Base-by-base conservation (phyloP, 495 filamentous ascomycete genomes). In the Penicillium ucsense region DNA sequence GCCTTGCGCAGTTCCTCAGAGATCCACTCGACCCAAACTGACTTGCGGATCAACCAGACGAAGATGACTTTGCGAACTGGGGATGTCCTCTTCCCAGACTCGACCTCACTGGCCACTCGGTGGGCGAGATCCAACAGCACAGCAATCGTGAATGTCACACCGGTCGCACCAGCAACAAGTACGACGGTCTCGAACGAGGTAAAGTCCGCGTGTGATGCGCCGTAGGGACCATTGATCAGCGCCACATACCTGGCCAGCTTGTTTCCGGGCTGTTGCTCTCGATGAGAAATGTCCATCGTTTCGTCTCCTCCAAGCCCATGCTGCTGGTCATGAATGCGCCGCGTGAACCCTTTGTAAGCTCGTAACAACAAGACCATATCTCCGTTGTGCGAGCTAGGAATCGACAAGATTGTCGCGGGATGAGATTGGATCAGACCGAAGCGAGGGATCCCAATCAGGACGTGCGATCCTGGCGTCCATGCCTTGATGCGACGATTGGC, bases 371-470 rank as follows among this genome's bases (percentile, higher is more conserved):
- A 50, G 4, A 54, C 43, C 10, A 54, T 36, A n/a, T 54, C 47
- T 11, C 45, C 45, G n/a, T 46, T 39, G 32, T 54, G 51, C 12
- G 51, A 54, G 4, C 37, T 41, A 5, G 51, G 43, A 32, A 38
- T 46, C 1, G 51, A 54, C 4, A 54, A 9, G 20, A 54, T 49
- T 3, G 51, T 54, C 4, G 51, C 51, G 4, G 51, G 51, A 7
- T 54, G 51, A 8, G 51, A 49, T 36, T 54, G 51, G 32, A 41
- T 46, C 4, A 54, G 27, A 31, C 47, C 51, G 12, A 54, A 43
- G 4, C 20, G 39, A 3, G 51, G 51, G 39, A 54, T 46, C 0
- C 37, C 49, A 7, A 54, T 29, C 32, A 45, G 41, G 9, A 50
- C 43, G 39, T 54, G 47, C 20, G 43, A 43, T 11, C 51, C 51